Base-by-base conservation (phyloP, 2,329 filamentous ascomycete species). In the Aspergillus tanneri region DNA sequence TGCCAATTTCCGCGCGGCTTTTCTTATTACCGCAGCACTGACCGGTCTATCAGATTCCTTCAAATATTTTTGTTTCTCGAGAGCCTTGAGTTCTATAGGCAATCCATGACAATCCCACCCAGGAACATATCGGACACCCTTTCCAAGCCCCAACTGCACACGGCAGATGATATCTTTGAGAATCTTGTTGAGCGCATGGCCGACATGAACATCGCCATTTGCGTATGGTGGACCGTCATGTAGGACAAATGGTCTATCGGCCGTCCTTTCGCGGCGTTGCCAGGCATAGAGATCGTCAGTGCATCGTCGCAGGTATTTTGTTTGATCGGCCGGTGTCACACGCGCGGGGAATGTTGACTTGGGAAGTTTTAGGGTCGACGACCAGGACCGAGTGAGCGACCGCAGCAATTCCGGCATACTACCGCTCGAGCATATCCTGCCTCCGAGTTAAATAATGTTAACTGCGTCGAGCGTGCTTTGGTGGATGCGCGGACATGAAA, bases 21-120 rank as follows among this genome's bases (percentile, higher is more conserved):
- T 68, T 4, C 83, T 72, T 43, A 85, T 76, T 23, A 72, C 70
- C 14, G 79, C 71, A 1, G 74, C 67, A 14, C 65, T 63, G 36
- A 67, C 65, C 8, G 70, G 54, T 7, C 58, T 60, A 22, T 54
- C 52, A 5, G 46, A 43, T 5, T 42, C 12, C 11, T 52, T 65
- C 27, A 61, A 63, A 57, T 61, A 73, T 65, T 66, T 76, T 62
- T 71, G 62, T n/a, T 71, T 64, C 60, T 87, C 87, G 12, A 99
- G 79, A 19, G 91, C 93, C 72, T 97, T 99, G 60, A 97, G 80
- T 77, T 99, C 93, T 64, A 99, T 99, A 1, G 93, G 93, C 40
- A 99, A 79, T 0, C 93, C 93, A 75, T 99, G 93, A 58, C 93
- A 99, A 67, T 99, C 95, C 93, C 93, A 99, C 37, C 93, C 92